Conservation (phyloP, 2,329 filamentous ascomycete genomes). For the Trichoderma koningii region DNA sequence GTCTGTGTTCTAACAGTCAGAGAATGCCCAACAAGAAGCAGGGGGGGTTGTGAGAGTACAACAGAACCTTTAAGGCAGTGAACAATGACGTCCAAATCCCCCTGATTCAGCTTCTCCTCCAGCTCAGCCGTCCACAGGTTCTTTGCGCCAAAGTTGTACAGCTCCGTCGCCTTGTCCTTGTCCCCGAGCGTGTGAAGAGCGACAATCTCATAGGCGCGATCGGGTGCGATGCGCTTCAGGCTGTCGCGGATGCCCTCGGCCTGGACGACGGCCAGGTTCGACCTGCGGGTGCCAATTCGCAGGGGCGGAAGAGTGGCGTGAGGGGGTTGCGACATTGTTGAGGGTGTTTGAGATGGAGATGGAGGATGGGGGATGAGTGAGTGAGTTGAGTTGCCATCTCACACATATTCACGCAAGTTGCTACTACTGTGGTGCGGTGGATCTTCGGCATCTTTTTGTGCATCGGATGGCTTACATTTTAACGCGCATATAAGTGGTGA, state of each 20-base stretch:
- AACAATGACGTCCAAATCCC: conserved; percentile 21
- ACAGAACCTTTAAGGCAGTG: conserved; percentile 23
- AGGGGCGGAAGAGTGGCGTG: background rate
- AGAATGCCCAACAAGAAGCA: background rate
- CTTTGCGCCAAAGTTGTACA: conserved; percentile 25
- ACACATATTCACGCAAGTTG: background rate
- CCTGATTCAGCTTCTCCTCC: conserved; percentile 15
- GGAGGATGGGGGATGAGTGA: background rate
- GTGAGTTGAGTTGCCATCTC: background rate
- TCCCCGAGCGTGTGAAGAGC: conserved; percentile 18
- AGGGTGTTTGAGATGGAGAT: background rate
- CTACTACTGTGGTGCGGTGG: conserved; percentile 17
- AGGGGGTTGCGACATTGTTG: background rate
- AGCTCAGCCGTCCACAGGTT: conserved; percentile 21
- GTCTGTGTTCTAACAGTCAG: background rate
- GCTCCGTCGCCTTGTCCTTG: conserved; percentile 11
- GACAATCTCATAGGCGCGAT: conserved; percentile 12
- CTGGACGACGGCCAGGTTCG: conserved; percentile 21
- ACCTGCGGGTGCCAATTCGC: conserved; percentile 22
- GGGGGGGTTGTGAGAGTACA: no score
- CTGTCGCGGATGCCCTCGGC: conserved; percentile 18
- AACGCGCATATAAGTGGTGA: no score
- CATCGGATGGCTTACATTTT: background rate
- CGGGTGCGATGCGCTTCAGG: conserved; percentile 5
- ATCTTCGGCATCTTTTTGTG: conserved; percentile 9